Conservation (phyloP, 1,284 basidiomycete species). For the Coniferiporia weirii region DNA sequence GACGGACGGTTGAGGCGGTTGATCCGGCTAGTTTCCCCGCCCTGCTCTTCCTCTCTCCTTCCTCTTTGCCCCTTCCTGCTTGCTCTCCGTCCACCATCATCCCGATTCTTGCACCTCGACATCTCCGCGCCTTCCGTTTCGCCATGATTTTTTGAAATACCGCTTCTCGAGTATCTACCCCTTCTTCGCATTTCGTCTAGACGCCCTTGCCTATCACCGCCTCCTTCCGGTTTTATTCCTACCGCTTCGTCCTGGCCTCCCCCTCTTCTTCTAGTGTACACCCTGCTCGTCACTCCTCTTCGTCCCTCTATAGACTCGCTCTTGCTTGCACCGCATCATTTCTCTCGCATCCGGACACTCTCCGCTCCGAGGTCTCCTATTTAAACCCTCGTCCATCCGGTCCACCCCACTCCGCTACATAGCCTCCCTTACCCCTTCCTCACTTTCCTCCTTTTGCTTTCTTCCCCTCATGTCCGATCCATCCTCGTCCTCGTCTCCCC, state of each 20-base stretch:
- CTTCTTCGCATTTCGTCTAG: neutral
- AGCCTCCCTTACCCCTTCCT: too few species aligned
- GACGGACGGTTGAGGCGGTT: neutral
- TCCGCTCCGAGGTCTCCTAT: neutral
- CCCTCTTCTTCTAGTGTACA: neutral
- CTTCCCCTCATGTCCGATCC: neutral
- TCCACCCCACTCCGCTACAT: too few species aligned
- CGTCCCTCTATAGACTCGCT: neutral
- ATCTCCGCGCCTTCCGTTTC: neutral
- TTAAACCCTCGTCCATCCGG: neutral
- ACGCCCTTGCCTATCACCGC: too few species aligned
- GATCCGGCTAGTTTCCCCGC: neutral
- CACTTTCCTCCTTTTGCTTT: too few species aligned
- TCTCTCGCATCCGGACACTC: too few species aligned
- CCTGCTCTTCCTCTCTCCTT: neutral
- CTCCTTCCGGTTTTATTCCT: neutral
- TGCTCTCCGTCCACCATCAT: neutral
- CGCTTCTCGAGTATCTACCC: too few species aligned
- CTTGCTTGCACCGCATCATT: neutral
- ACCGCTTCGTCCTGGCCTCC: neutral
- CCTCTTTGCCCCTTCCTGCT: neutral
- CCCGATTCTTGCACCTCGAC: too few species aligned
- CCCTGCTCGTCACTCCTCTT: neutral
- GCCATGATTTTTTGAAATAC: neutral
- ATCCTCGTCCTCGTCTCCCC: slow-evolving; percentile 1